Percentiles rank a stretch among this genome's conserved stretches.
These are phyloP conservation scores for Hypericum androsaemum DNA, from an alignment of 345 rosid genomes.

Conservation along the genomic window DNA sequence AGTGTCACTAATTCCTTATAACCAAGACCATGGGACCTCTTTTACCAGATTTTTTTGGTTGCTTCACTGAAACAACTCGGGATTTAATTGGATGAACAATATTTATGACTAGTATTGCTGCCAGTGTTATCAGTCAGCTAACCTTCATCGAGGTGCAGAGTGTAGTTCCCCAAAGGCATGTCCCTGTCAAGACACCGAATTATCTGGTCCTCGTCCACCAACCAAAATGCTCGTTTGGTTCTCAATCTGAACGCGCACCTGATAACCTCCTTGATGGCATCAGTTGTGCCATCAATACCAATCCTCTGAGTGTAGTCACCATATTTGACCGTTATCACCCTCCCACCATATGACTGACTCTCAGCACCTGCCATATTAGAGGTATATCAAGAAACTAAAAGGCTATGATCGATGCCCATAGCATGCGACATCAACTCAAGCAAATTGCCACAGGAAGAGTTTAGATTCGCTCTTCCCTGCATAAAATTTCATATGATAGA, in stretches of 20 bases:
- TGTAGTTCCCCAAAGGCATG: slow-evolving; percentile 90
- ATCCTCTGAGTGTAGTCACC: slow-evolving; percentile 88
- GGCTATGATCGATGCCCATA: background rate
- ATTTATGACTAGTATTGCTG: no score
- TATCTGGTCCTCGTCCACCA: slow-evolving; percentile 91
- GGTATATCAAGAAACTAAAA: background rate
- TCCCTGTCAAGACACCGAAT: slow-evolving; percentile 79
- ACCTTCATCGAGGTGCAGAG: slow-evolving; percentile 89
- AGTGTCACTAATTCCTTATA: no score
- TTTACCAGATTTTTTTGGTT: no score
- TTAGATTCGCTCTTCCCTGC: background rate
- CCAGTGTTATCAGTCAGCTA: no score
- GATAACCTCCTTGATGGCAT: slow-evolving; percentile 84
- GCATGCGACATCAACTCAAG: no score
- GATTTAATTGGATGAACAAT: no score
- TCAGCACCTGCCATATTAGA: slow-evolving; percentile 43
- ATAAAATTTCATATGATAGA: no score
- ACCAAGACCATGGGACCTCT: no score
- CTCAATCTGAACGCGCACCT: slow-evolving; percentile 77
- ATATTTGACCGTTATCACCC: slow-evolving; percentile 80
- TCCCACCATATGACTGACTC: slow-evolving; percentile 68
- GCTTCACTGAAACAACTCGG: no score
- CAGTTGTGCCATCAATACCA: slow-evolving; percentile 76
- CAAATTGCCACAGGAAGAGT: no score
- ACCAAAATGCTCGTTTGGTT: slow-evolving; percentile 88